Evolutionary conservation across 257 asterid genomes (phyloP).

Genomic region (Solanum tacnaense): DNA sequence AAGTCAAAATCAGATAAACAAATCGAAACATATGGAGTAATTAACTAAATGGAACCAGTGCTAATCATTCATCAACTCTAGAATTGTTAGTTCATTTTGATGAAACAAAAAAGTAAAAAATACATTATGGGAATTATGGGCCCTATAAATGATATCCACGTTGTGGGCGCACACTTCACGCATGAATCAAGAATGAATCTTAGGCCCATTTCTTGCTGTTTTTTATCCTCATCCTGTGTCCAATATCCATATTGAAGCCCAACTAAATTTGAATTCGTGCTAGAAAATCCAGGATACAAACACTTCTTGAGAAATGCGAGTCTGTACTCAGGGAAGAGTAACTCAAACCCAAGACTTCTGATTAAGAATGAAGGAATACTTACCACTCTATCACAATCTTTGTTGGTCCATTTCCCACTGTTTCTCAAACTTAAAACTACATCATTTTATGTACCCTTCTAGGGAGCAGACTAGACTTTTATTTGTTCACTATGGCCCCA

Average conservation of each 20-base stretch:
- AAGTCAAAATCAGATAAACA: too few relatives aligned
- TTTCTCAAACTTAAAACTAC: neutral
- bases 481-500: neutral
- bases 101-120: neutral
- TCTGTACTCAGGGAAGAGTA: too few relatives aligned
- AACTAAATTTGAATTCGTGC: rapidly evolving
- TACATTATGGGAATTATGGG: neutral
- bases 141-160: neutral
- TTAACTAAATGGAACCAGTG: neutral
- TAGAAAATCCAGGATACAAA: rapidly evolving
- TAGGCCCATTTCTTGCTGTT: neutral
- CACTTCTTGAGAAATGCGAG: neutral
- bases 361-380: too few relatives aligned
- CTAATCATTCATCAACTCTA: neutral
- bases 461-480: neutral
- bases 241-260: rapidly evolving
- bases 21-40: neutral
- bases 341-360: too few relatives aligned
- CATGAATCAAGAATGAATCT: neutral
- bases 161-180: neutral
- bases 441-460: neutral
- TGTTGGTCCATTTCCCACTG: neutral
- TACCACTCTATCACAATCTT: neutral
- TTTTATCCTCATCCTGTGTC: too few relatives aligned
- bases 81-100: neutral